phyloP scores from a whole-genome alignment of 2,329 filamentous ascomycete genomes.

The Neodidymelliopsis sp. region DNA sequence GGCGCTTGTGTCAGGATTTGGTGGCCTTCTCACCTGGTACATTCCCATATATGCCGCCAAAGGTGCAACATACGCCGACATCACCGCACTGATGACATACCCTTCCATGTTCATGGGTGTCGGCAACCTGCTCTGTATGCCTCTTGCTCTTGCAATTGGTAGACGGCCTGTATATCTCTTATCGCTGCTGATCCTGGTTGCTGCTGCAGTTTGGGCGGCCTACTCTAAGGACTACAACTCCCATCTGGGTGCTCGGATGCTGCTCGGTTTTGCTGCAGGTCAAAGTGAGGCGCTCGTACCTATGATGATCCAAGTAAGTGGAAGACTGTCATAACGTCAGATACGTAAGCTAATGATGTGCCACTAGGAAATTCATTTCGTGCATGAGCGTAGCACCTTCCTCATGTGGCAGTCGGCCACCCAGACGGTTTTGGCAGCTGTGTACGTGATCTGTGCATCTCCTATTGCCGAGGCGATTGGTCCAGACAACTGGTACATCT shows the following conservation, averaged over 20 bases:
- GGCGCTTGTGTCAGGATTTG: slow-evolving; percentile 52
- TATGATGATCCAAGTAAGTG: slow-evolving; percentile 46
- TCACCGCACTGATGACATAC: slow-evolving; percentile 44
- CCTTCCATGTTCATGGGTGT: slow-evolving; percentile 38
- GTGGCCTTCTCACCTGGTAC: slow-evolving; percentile 53
- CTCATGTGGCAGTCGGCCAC: slow-evolving; percentile 54
- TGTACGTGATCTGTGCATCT: slow-evolving; percentile 52
- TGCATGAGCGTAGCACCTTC: slow-evolving; percentile 53
- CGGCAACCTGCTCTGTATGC: slow-evolving; percentile 30
- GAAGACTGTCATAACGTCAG: background rate
- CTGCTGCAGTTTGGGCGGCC: slow-evolving; percentile 16
- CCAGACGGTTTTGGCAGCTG: slow-evolving; percentile 50
- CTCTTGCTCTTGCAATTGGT: slow-evolving; percentile 31
- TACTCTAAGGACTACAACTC: slow-evolving; percentile 28
- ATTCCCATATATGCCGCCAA: slow-evolving; percentile 49
- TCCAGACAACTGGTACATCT: slow-evolving; percentile 54
- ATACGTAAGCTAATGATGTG: background rate
- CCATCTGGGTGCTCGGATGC: slow-evolving; percentile 50
- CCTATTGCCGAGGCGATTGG: slow-evolving; percentile 54
- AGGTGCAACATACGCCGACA: slow-evolving; percentile 51
- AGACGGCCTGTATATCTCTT: slow-evolving; percentile 29
- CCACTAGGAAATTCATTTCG: slow-evolving; percentile 50
- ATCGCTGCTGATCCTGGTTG: slow-evolving; percentile 24
- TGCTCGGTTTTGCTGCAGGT: slow-evolving; percentile 52
- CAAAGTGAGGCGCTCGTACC: slow-evolving; percentile 55